Percentiles rank a stretch among this genome's conserved stretches.
phyloP scores from a whole-genome alignment of 2,329 filamentous ascomycete genomes.

The Alternaria gansuensis region DNA sequence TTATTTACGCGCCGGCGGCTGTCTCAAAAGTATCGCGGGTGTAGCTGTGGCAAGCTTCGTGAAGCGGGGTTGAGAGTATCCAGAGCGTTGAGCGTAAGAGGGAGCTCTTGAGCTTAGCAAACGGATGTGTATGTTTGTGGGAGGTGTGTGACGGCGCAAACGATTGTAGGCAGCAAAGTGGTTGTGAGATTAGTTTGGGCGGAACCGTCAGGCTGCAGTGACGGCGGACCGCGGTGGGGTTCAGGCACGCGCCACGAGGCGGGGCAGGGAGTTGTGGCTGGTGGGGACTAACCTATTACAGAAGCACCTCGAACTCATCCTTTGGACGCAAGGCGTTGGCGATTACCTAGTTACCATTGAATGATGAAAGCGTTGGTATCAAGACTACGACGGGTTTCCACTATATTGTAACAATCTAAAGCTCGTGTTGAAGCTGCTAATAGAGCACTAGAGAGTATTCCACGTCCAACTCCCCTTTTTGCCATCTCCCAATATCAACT shows the following conservation, averaged over 20 bases:
- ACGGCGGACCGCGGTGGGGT: conserved; percentile 19
- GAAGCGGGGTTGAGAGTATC: not conserved
- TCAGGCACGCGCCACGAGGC: conserved; percentile 15
- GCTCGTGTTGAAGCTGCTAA: not conserved
- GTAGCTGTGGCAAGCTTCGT: not conserved
- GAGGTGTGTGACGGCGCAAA: not conserved
- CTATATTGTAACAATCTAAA: not conserved
- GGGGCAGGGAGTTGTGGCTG: conserved; percentile 17
- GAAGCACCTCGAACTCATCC: not conserved
- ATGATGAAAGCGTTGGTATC: not conserved
- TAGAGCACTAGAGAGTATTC: not conserved
- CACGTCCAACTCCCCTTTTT: not conserved
- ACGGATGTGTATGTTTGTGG: not conserved
- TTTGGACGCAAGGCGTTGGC: no score
- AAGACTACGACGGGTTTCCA: not conserved
- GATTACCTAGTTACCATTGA: not conserved
- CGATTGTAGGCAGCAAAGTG: conserved; percentile 14
- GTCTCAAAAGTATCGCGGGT: not conserved
- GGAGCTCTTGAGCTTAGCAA: not conserved
- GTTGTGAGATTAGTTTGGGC: conserved; percentile 9
- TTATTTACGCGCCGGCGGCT: conserved; percentile 1
- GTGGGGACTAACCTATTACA: conserved; percentile 1
- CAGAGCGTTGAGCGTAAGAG: no score
- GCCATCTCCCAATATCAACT: not conserved
- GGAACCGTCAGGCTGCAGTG: conserved; percentile 18